phyloP scores from a whole-genome alignment of 1,139 yeast genomes.

The Candida labiduridarum region DNA sequence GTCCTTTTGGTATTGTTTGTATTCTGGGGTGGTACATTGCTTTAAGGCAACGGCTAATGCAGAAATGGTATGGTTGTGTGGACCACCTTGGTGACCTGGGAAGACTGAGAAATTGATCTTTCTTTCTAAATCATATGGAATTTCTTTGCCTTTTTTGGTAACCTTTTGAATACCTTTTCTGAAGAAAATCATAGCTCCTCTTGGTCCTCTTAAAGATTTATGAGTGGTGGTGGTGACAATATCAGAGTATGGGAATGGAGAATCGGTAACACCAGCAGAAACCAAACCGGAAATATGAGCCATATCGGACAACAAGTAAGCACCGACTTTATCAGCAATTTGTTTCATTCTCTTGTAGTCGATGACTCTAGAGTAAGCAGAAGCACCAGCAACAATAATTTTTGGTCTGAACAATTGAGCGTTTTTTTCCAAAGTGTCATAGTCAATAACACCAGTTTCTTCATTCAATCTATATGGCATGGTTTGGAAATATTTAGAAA shows the following conservation, averaged over 20 bases:
- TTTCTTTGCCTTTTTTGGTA: slow-evolving; percentile 86
- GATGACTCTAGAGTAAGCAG: slow-evolving; percentile 89
- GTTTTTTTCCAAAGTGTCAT: slow-evolving; percentile 82
- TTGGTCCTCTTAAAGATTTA: slow-evolving; percentile 96
- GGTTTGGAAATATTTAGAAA: slow-evolving; percentile 93
- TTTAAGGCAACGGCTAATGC: slow-evolving; percentile 94
- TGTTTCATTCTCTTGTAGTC: slow-evolving; percentile 88
- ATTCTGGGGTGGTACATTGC: slow-evolving; percentile 86
- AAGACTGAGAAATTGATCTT: slow-evolving; percentile 93
- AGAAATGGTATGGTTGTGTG: slow-evolving; percentile 96
- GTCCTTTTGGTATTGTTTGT: slow-evolving; percentile 78
- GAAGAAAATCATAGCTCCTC: slow-evolving; percentile 98
- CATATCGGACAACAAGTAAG: slow-evolving; percentile 91
- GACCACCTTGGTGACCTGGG: slow-evolving; percentile 99
- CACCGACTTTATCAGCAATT: slow-evolving; percentile 92
- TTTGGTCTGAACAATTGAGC: slow-evolving; percentile 91
- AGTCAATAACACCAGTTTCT: slow-evolving; percentile 87
- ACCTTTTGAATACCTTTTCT: slow-evolving; percentile 88
- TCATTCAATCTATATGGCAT: slow-evolving; percentile 93
- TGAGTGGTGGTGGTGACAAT: slow-evolving; percentile 97
- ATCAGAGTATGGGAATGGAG: slow-evolving; percentile 94
- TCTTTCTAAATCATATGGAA: slow-evolving; percentile 81
- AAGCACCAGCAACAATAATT: slow-evolving; percentile 93
- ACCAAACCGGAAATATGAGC: slow-evolving; percentile 96
- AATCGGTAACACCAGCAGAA: slow-evolving; percentile 88